These are phyloP conservation scores for Chaetomidium leptoderma DNA, from an alignment of 495 filamentous ascomycete genomes.

Conservation along the genomic window DNA sequence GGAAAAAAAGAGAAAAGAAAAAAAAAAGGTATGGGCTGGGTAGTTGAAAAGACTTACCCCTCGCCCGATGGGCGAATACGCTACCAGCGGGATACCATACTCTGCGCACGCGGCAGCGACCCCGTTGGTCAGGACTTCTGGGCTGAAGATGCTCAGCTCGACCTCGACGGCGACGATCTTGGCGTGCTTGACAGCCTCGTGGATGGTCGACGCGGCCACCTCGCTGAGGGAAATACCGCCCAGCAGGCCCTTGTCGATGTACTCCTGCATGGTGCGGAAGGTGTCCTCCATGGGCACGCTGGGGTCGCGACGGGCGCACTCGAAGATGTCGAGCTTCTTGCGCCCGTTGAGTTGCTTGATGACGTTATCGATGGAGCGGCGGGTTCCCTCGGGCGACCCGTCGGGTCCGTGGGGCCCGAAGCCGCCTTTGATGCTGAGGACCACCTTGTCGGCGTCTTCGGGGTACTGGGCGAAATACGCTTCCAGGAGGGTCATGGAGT, in stretches of 20 bases:
- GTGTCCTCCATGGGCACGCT: conserved; percentile 49
- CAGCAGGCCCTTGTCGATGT: conserved; percentile 71
- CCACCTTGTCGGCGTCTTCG: conserved; percentile 63
- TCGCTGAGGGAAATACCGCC: conserved; percentile 76
- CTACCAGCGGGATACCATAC: conserved; percentile 66
- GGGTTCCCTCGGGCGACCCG: conserved; percentile 58
- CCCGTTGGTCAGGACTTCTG: conserved; percentile 68
- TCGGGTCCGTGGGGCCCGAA: conserved; percentile 42
- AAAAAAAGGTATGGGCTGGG: too few species aligned
- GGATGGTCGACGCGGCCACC: conserved; percentile 67
- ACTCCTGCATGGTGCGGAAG: conserved; percentile 52
- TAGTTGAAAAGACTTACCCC: conserved; percentile 51
- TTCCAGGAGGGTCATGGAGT: conserved; percentile 61
- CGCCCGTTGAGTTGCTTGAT: conserved; percentile 61
- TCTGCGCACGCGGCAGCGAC: conserved; percentile 67
- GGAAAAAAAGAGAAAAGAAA: too few species aligned
- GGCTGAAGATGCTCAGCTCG: conserved; percentile 68
- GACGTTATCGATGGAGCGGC: conserved; percentile 63
- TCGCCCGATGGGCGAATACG: conserved; percentile 48
- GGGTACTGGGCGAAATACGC: conserved; percentile 65
- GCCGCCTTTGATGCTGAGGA: conserved; percentile 62
- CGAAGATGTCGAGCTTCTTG: conserved; percentile 80
- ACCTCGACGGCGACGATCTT: conserved; percentile 74
- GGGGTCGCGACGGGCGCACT: conserved; percentile 68
- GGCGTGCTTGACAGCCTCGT: conserved; percentile 62